Base-by-base conservation (phyloP, 2,329 filamentous ascomycete genomes). In the Trichoderma harzianum region DNA sequence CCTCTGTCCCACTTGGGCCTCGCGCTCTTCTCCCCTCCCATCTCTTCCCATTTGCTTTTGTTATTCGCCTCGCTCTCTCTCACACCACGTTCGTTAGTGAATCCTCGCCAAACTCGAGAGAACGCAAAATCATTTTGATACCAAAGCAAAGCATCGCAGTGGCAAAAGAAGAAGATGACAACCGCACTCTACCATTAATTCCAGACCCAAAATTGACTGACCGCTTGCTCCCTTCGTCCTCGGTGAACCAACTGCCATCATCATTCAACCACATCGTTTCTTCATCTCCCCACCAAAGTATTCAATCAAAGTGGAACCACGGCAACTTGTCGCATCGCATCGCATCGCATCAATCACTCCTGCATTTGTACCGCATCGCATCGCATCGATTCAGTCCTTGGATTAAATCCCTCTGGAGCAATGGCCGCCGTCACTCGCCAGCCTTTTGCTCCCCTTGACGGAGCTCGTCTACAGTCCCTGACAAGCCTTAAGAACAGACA, bases 401-500 rank as follows among this genome's bases (percentile, higher is more conserved):
- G 39, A 64, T 21, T 32, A 3, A 51, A 51, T 30, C 28, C 55
- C 8, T 32, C 28, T 16, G 26, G 78, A 77, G 32, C 32, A 51
- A 90, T 90, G 87, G 86, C 88, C 79, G 81, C 87, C 75, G 76
- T 87, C 73, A 83, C 85, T 74, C 89, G 92, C 78, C 91, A 93
- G 82, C 92, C 92, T 7, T 94, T 95, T 80, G 92, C 90, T 79
- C 91, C 91, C 63, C 85, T 95, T 69, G 89, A 93, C 79, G 86
- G 86, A 76, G 84, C 90, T 71, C 89, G 93, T 76, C 85, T 95
- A 30, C 91, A 93, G 80, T 89, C 85, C 74, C 84, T 95, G 77
- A 91, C 90, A 30, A 93, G 90, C 82, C 83, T 91, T 65, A 95
- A 94, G 85, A 95, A 95, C 81, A 86, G 90, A 81, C 92, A 95